Evolutionary conservation across 805 yeast species (phyloP), one percentile per base, ranked within the genome.

Genomic region (Maudiozyma barnettii): DNA sequence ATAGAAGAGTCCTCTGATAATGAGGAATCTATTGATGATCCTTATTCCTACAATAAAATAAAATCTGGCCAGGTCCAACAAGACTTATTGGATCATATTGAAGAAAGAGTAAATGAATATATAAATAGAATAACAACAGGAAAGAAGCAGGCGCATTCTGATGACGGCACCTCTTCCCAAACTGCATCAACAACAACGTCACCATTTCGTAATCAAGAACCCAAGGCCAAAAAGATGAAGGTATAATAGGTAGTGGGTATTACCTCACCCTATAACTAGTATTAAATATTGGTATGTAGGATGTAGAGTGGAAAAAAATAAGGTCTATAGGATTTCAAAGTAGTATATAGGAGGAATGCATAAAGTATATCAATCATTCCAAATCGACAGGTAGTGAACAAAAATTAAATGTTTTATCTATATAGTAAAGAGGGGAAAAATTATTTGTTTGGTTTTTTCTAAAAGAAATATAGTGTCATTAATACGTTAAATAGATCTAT

Each of bases 61-160:
- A 59, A 56, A 44, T 54, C 58, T 6, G 68, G 67, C 6, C 55
- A 54, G 26, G 68, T 61, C 4, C 54, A 53, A 21, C 57, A 61
- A 23, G 65, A 62, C 42, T 45, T 63, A 21, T 41, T 62, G 33
- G 59, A 60, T 26, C 60, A 62, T 45, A 60, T 56, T 18, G 59
- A 59, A 30, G 44, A 46, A 22, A 60, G 61, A 39, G 51, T 63
- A 4, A 43, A 54, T 21, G 66, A 60, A 8, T 47, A 57, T 18
- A 54, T 51, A 12, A 55, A 57, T 8, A 60, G 54, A 37, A 46
- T 53, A 4, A 39, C 46, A 6, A 63, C 60, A 26, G 52, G 53
- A 41, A 54, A 53, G 40, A 57, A 55, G 37, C 54, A 60, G 36
- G 47, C 51, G 29, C 41, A 54, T 20, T n/a, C 42, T 19, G 46